Conservation (phyloP, 257 asterid species). For the Scutellaria barbata region DNA sequence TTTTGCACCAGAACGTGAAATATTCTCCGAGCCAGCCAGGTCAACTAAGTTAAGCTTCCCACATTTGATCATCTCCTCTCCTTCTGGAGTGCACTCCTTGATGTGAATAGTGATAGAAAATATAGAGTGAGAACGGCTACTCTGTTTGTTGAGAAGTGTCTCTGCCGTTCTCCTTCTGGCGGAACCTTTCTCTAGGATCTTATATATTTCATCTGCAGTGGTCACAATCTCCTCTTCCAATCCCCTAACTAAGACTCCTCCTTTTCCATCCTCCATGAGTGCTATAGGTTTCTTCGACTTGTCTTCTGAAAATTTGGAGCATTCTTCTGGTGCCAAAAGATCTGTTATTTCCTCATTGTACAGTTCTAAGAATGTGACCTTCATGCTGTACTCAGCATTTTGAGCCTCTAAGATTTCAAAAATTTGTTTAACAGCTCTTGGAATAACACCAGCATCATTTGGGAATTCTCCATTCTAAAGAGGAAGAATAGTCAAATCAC, state of each 20-base stretch:
- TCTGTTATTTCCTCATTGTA: conserved; percentile 96
- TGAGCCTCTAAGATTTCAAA: conserved; percentile 90
- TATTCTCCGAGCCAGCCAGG: conserved; percentile 97
- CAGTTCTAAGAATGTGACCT: conserved; percentile 90
- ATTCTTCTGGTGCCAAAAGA: conserved; percentile 87
- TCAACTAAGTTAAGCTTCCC: conserved; percentile 97
- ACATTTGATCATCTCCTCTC: conserved; percentile 95
- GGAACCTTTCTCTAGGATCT: conserved; percentile 92
- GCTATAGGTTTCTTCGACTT: conserved; percentile 93
- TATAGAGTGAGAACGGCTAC: conserved; percentile 98
- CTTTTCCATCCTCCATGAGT: conserved; percentile 99
- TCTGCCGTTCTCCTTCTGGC: conserved; percentile 98
- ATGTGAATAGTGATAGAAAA: conserved; percentile 95
- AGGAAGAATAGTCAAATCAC: conserved; percentile 38
- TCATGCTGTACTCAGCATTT: conserved; percentile 87
- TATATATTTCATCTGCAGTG: conserved; percentile 90
- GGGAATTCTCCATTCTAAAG: conserved; percentile 94
- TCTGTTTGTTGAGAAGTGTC: conserved; percentile 97
- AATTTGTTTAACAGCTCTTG: conserved; percentile 93
- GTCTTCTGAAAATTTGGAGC: conserved; percentile 65
- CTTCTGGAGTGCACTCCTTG: conserved; percentile 96
- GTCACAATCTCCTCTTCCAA: conserved; percentile 94
- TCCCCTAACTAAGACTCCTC: conserved; percentile 93
- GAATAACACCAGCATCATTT: conserved; percentile 97
- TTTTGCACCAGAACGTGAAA: conserved; percentile 99